These are phyloP conservation scores for Thymus mandschuricus DNA, from an alignment of 257 asterid species.

Conservation along the genomic window DNA sequence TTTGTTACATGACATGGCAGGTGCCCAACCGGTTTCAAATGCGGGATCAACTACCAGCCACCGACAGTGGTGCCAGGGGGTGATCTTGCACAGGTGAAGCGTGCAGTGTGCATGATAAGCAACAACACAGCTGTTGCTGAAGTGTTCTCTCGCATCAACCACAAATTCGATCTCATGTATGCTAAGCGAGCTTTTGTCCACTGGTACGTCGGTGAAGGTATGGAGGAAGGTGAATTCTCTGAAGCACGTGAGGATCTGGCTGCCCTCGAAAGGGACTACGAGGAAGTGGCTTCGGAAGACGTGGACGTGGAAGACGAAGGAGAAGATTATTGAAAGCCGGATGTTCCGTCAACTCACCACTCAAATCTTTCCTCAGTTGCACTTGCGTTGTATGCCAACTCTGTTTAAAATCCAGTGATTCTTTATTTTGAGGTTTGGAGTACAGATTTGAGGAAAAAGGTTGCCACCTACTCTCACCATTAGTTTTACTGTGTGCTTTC, in stretches of 20 bases:
- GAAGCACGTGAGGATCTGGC: constrained; percentile 41
- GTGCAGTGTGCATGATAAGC: constrained; percentile 44
- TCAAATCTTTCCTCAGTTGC: not conserved
- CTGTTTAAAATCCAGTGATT: not conserved
- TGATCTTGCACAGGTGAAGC: constrained; percentile 38
- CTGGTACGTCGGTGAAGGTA: constrained; percentile 45
- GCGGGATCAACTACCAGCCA: constrained; percentile 40
- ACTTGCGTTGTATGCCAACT: not conserved
- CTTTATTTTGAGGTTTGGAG: constrained; percentile 14
- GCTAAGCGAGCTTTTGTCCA: constrained; percentile 41
- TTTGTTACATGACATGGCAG: constrained; percentile 8
- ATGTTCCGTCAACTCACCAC: not conserved
- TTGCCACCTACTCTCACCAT: not conserved
- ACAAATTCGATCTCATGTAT: constrained; percentile 39
- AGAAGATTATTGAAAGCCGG: constrained; percentile 33
- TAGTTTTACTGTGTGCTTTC: not conserved
- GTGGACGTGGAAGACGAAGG: constrained; percentile 40
- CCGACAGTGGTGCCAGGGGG: constrained; percentile 44
- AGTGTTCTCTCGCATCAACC: constrained; percentile 33
- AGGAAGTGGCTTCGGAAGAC: constrained; percentile 43
- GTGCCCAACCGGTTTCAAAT: constrained; percentile 45
- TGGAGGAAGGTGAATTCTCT: constrained; percentile 43
- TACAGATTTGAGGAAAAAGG: not conserved
- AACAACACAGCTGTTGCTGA: constrained; percentile 42
- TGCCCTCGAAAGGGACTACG: constrained; percentile 36